Base-by-base conservation (phyloP, 345 rosid genomes). In the Trapa incisa region DNA sequence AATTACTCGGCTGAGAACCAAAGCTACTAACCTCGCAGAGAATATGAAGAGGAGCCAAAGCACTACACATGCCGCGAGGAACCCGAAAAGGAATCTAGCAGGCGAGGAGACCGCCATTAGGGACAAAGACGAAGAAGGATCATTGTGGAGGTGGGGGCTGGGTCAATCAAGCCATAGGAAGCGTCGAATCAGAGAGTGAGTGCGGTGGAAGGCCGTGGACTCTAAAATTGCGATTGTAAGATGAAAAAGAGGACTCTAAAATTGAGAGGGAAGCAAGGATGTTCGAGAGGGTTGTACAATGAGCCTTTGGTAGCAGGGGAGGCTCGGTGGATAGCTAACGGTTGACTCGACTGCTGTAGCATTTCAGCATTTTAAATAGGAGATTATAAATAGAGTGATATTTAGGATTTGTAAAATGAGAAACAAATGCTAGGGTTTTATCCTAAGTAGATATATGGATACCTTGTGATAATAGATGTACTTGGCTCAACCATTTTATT, bases 61-160 rank as follows among this genome's bases (percentile, higher is more conserved):
- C 75, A 83, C 72, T 76, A 94, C 76, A 75, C 86, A 94, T 72
- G 80, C 75, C 63, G 84, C 70, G 67, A 94, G 79, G 84, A 94
- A 94, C n/a, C 95, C 95, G 57, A 87, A 82, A 79, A 94, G 88
- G 82, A 91, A 85, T 72, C 85, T 89, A 65, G 87, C 99, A n/a
- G 96, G 97, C 52, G 97, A 91, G 79, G 86, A 87, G 80, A 86
- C 90, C 61, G 85, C 86, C 99, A 94, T 93, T 73, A 65, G 62
- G 52, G 11, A 13, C 13, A 1, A 11, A 16, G 41, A 17, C 2
- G 16, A 9, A 2, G 37, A 54, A 9, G 13, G 63, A 58, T 58
- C 63, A 22, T 35, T 3, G 60, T 15, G 3, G 62, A 16, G 62
- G 43, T 5, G 47, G 17, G n/a, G 53, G 7, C 43, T 0, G 37